Evolutionary conservation across 352 stramenopile genomes (phyloP).

Genomic region (Thalassiosira mediterranea): DNA sequence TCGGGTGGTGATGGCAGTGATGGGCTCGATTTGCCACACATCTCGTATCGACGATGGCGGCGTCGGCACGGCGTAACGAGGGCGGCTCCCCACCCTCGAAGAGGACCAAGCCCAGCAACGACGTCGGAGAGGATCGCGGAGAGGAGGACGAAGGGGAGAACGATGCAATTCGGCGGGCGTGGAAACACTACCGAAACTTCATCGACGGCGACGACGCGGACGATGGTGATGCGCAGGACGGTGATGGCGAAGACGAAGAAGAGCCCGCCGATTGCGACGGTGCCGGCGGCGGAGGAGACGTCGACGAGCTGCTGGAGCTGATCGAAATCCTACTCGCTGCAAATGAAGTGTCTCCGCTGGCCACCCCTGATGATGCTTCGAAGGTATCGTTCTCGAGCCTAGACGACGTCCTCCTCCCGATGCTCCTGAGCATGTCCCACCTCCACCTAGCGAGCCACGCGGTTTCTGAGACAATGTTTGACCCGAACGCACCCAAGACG

Average conservation of each 20-base stretch:
- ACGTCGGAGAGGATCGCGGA: no score
- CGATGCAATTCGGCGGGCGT: not conserved
- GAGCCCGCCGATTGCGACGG: not conserved
- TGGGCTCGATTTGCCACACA: no score
- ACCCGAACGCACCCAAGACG: no score
- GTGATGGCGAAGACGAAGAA: no score
- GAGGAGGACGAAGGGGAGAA: no score
- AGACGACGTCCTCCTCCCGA: slow-evolving; percentile 15
- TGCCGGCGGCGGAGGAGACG: not conserved
- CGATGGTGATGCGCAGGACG: not conserved
- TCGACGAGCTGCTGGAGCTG: slow-evolving; percentile 6
- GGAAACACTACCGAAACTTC: not conserved
- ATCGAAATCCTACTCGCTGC: not conserved
- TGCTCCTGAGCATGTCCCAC: slow-evolving; percentile 60
- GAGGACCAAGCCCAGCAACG: no score
- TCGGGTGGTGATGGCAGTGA: no score
- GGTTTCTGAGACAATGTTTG: slow-evolving; percentile 56
- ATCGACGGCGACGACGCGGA: not conserved
- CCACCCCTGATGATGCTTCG: not conserved
- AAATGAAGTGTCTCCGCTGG: not conserved
- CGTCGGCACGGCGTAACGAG: no score
- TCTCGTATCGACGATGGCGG: no score
- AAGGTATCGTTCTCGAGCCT: not conserved
- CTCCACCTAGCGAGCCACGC: slow-evolving; percentile 60
- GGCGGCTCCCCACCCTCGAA: no score